Evolutionary conservation across 1,284 basidiomycete species (phyloP).

Genomic region (Mycosarcoma maydis): DNA sequence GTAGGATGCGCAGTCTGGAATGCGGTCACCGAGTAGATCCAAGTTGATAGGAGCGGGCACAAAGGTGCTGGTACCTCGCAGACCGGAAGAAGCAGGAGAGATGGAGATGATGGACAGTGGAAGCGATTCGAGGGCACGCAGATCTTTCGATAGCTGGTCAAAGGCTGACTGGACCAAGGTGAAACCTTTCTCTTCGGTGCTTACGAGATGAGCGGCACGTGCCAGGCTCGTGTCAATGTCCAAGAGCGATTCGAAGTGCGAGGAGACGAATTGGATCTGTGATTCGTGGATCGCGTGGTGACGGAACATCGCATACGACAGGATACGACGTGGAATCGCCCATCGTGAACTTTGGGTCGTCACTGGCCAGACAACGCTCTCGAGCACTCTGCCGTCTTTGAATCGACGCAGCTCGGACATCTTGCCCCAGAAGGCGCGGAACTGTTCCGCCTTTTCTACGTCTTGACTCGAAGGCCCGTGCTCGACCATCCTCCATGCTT

Average conservation of each 20-base stretch:
- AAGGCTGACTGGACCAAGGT: constrained; percentile 82
- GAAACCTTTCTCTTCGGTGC: constrained; percentile 71
- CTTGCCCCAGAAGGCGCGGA: constrained; percentile 88
- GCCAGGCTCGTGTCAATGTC: constrained; percentile 67
- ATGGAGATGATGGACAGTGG: constrained; percentile 84
- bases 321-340: constrained; percentile 80
- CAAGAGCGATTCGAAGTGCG: constrained; percentile 74
- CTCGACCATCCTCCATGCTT: constrained; percentile 64
- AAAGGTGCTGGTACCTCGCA: constrained; percentile 87
- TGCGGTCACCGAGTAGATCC: constrained; percentile 55
- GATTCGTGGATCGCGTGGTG: constrained; percentile 76
- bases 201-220: constrained; percentile 63
- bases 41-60: constrained; percentile 72
- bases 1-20: constrained; percentile 63
- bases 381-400: constrained; percentile 90
- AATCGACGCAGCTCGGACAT: constrained; percentile 94
- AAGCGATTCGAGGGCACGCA: constrained; percentile 79
- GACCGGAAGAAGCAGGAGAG: constrained; percentile 73
- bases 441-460: constrained; percentile 70
- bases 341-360: constrained; percentile 69
- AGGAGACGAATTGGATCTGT: constrained; percentile 71
- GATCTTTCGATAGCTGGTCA: constrained; percentile 78
- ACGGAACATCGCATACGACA: constrained; percentile 77
- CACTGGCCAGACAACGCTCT: constrained; percentile 88
- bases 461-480: constrained; percentile 71